Conservation (phyloP, 129 eudicot species). For the Glebionis coronaria region DNA sequence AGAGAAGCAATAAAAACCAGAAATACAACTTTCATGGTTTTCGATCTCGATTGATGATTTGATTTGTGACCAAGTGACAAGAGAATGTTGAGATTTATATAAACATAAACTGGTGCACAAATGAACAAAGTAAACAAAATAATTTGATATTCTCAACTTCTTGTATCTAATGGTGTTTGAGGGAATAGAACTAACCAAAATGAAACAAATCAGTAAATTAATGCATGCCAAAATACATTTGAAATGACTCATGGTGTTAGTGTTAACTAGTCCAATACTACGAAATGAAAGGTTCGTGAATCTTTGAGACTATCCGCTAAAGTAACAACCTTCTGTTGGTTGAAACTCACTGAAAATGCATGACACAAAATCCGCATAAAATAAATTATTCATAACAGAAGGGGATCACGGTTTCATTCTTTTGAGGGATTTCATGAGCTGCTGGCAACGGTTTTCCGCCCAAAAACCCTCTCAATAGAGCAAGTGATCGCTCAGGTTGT, state of each 20-base stretch:
- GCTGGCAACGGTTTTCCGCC: slow-evolving; percentile 54
- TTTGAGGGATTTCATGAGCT: not conserved
- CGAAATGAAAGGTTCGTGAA: not conserved
- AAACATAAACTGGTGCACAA: not conserved
- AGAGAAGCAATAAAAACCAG: slow-evolving; percentile 9
- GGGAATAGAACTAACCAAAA: too few species aligned
- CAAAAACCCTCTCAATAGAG: slow-evolving; percentile 53
- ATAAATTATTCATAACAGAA: slow-evolving; percentile 19
- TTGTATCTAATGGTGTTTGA: too few species aligned
- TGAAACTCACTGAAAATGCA: slow-evolving; percentile 27
- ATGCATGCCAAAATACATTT: not conserved
- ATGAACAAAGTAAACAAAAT: not conserved
- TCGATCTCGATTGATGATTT: slow-evolving; percentile 13
- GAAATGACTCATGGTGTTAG: not conserved
- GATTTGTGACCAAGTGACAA: slow-evolving; percentile 1
- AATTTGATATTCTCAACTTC: too few species aligned
- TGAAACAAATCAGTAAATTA: too few species aligned
- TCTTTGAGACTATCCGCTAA: not conserved
- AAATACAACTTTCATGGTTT: slow-evolving; percentile 22
- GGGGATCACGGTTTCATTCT: slow-evolving; percentile 3
- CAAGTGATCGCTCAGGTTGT: slow-evolving; percentile 64
- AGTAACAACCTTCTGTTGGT: slow-evolving; percentile 17
- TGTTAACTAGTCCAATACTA: not conserved
- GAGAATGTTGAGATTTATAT: slow-evolving; percentile 20
- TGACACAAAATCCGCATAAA: slow-evolving; percentile 10